These are phyloP conservation scores for Epichloe uncinata DNA, from an alignment of 2,329 filamentous ascomycete species.

Conservation along the genomic window DNA sequence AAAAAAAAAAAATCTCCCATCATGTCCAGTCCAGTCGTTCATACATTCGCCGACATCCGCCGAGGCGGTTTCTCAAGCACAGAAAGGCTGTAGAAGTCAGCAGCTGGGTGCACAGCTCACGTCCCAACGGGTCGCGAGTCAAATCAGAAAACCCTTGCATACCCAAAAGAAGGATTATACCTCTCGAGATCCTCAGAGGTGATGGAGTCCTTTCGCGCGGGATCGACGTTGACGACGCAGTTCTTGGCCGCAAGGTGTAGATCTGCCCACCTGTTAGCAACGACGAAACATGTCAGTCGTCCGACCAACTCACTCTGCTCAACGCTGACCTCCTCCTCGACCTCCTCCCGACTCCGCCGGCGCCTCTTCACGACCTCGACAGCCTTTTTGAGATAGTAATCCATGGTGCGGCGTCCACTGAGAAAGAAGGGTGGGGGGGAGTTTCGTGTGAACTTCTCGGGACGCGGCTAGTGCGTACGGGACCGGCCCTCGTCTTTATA, in stretches of 20 bases:
- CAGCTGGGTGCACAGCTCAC: too few relatives aligned
- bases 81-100: background rate
- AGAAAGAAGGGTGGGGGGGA: fast-evolving
- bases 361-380: slow-evolving; percentile 2
- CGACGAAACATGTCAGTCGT: too few relatives aligned
- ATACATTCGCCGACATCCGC: background rate
- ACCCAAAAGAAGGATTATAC: background rate
- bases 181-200: background rate
- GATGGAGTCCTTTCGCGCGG: background rate
- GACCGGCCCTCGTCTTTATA: too few relatives aligned
- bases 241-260: slow-evolving; percentile 3
- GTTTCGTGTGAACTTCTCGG: too few relatives aligned
- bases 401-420: background rate
- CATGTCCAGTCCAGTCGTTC: background rate
- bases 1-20: too few relatives aligned
- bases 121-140: too few relatives aligned
- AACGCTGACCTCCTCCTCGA: background rate
- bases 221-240: background rate
- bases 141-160: background rate
- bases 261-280: background rate
- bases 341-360: background rate
- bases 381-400: slow-evolving; percentile 3
- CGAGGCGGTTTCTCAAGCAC: background rate
- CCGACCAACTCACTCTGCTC: background rate
- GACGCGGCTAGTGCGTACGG: too few relatives aligned